These are phyloP conservation scores for Noccaea caerulescens DNA, from an alignment of 345 rosid genomes.

Conservation along the genomic window DNA sequence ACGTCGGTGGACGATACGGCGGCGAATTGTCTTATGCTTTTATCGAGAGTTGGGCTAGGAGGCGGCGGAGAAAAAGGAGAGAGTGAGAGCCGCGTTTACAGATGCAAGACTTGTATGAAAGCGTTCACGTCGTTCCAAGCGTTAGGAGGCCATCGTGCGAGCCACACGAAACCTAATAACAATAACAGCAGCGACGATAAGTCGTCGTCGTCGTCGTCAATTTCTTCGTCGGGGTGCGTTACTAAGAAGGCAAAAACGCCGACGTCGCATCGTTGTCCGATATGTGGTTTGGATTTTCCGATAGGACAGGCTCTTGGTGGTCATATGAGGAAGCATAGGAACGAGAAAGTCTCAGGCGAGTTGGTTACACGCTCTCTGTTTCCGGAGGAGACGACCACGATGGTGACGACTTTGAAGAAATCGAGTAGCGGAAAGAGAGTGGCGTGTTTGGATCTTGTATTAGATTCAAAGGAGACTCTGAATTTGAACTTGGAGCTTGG, in stretches of 20 bases:
- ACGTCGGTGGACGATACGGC: slow-evolving; percentile 15
- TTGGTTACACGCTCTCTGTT: slow-evolving; percentile 45
- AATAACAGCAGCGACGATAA: slow-evolving; percentile 40
- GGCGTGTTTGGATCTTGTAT: slow-evolving; percentile 33
- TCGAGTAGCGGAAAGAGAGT: slow-evolving; percentile 38
- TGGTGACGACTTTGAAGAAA: slow-evolving; percentile 48
- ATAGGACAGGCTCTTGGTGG: slow-evolving; percentile 92
- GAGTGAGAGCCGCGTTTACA: slow-evolving; percentile 46
- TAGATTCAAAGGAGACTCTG: background rate
- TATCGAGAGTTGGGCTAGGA: slow-evolving; percentile 55
- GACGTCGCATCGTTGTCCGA: slow-evolving; percentile 63
- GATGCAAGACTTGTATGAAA: slow-evolving; percentile 72
- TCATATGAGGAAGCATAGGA: slow-evolving; percentile 76
- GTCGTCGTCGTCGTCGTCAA: slow-evolving; percentile 17
- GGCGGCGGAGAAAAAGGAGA: background rate
- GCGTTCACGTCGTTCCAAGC: slow-evolving; percentile 79
- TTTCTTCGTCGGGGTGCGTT: background rate
- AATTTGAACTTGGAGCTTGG: slow-evolving; percentile 43
- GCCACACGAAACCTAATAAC: slow-evolving; percentile 59
- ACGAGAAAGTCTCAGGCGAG: slow-evolving; percentile 8
- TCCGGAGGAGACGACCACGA: slow-evolving; percentile 38
- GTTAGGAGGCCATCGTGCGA: slow-evolving; percentile 87
- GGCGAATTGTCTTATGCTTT: slow-evolving; percentile 64
- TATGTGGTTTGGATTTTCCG: slow-evolving; percentile 66
- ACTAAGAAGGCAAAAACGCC: slow-evolving; percentile 42